Evolutionary conservation across 2,329 filamentous ascomycete species (phyloP).

Genomic region (Pseudogymnoascus sp.): DNA sequence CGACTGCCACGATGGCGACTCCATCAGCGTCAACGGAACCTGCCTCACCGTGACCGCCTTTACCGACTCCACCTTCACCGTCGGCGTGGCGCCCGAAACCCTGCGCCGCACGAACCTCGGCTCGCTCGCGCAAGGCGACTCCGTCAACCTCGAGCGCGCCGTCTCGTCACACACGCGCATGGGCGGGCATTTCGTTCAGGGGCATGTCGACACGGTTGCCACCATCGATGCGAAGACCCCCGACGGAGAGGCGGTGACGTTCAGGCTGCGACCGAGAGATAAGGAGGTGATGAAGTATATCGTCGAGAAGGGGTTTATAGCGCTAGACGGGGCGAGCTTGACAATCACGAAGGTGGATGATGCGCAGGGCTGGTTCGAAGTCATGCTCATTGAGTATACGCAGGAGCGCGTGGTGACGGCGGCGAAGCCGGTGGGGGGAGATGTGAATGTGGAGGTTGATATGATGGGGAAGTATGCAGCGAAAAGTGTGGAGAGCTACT

Average conservation of each 20-base stretch:
- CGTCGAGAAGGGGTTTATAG: slow-evolving; percentile 93
- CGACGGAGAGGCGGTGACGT: slow-evolving; percentile 85
- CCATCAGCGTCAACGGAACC: slow-evolving; percentile 86
- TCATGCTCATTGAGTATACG: slow-evolving; percentile 96
- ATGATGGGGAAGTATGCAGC: slow-evolving; percentile 71
- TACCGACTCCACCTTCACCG: slow-evolving; percentile 61
- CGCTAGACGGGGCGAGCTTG: slow-evolving; percentile 88
- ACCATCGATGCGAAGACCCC: slow-evolving; percentile 63
- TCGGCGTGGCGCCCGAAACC: slow-evolving; percentile 92
- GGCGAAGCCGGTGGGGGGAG: slow-evolving; percentile 30
- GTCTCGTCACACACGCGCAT: slow-evolving; percentile 88
- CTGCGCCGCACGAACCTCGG: slow-evolving; percentile 95
- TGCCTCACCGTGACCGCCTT: slow-evolving; percentile 88
- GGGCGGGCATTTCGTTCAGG: slow-evolving; percentile 97
- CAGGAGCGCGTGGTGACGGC: slow-evolving; percentile 71
- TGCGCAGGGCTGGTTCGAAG: slow-evolving; percentile 75
- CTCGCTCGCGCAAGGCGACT: slow-evolving; percentile 53
- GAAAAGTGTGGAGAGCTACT: slow-evolving; percentile 80
- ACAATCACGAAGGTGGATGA: slow-evolving; percentile 86
- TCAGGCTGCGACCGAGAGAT: slow-evolving; percentile 70
- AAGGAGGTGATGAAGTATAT: slow-evolving; percentile 71
- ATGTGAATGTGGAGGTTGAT: slow-evolving; percentile 32
- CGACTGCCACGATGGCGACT: slow-evolving; percentile 79
- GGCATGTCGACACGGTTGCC: slow-evolving; percentile 89
- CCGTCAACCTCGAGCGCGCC: slow-evolving; percentile 89